phyloP scores from a whole-genome alignment of 2,329 filamentous ascomycete species.

The Penicillium sp. region DNA sequence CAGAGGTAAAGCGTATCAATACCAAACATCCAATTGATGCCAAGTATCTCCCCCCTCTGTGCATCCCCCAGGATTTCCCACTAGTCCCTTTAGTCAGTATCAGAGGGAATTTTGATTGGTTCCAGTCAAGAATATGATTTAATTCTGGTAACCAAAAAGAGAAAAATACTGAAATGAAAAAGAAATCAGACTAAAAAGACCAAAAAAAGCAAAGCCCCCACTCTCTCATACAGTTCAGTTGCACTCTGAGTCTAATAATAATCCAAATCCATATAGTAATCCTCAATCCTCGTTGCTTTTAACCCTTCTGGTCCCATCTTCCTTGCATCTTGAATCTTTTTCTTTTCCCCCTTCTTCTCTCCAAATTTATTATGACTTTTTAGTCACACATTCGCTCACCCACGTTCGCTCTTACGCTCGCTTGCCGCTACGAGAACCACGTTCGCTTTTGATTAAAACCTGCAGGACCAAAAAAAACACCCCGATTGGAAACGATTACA shows the following conservation, averaged over 20 bases:
- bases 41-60: conserved; percentile 18
- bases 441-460: conserved; percentile 34
- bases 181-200: conserved; percentile 6
- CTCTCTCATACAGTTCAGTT: conserved; percentile 25
- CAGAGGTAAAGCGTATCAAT: background rate
- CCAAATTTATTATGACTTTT: conserved; percentile 30
- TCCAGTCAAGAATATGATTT: background rate
- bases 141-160: background rate
- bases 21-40: conserved; percentile 4
- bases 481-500: conserved; percentile 23
- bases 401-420: conserved; percentile 40
- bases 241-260: conserved; percentile 29
- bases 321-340: conserved; percentile 17
- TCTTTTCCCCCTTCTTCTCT: conserved; percentile 8
- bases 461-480: conserved; percentile 14
- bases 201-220: conserved; percentile 16
- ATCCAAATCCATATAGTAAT: conserved; percentile 25
- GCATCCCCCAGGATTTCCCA: conserved; percentile 29
- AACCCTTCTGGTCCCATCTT: conserved; percentile 27
- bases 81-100: conserved; percentile 15
- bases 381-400: conserved; percentile 35
- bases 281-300: conserved; percentile 23
- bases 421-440: conserved; percentile 38
- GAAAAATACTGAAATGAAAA: conserved; percentile 12
- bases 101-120: background rate